A percentile compares a stretch with the other conserved stretches of the same genome.
These are phyloP conservation scores for Leccinum obscurum DNA, from an alignment of 768 basidiomycete genomes.

Conservation along the genomic window DNA sequence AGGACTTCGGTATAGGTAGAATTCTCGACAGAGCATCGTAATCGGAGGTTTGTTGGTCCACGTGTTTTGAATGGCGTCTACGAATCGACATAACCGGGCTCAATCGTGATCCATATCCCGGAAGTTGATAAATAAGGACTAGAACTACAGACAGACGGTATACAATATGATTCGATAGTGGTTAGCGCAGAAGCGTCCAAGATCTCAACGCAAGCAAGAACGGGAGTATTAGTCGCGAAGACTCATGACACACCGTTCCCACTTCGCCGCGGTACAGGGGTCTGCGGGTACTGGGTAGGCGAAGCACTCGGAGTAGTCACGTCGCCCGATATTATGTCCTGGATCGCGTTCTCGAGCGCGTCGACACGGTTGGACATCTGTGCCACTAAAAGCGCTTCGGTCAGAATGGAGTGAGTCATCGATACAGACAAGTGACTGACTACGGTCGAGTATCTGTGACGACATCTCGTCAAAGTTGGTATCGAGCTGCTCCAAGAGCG, in stretches of 20 bases:
- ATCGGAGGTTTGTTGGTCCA: slow-evolving; percentile 9
- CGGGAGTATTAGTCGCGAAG: slow-evolving; percentile 14
- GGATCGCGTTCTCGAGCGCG: slow-evolving; percentile 84
- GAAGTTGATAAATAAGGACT: not conserved
- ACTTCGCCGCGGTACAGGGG: slow-evolving; percentile 42
- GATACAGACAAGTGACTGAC: slow-evolving; percentile 43
- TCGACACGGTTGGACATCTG: slow-evolving; percentile 94
- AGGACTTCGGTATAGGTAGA: slow-evolving; percentile 9
- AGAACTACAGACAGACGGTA: slow-evolving; percentile 20
- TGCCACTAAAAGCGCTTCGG: slow-evolving; percentile 56
- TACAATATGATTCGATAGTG: slow-evolving; percentile 14
- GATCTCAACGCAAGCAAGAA: slow-evolving; percentile 19
- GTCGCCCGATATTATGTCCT: slow-evolving; percentile 87
- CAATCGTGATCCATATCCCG: not conserved
- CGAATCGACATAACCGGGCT: not conserved
- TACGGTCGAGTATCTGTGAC: slow-evolving; percentile 79
- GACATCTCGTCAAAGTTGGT: slow-evolving; percentile 93
- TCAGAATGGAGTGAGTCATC: not conserved
- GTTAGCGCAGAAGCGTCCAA: slow-evolving; percentile 19
- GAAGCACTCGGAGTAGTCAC: slow-evolving; percentile 51
- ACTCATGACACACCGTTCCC: slow-evolving; percentile 35
- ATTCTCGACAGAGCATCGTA: slow-evolving; percentile 6
- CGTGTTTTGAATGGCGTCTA: not conserved
- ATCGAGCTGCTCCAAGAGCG: slow-evolving; percentile 85
- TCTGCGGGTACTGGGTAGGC: slow-evolving; percentile 44